Evolutionary conservation across 1,139 yeast species (phyloP), one percentile per base, ranked within the genome.

Genomic region (Yamadazyma atmosphaerica): DNA sequence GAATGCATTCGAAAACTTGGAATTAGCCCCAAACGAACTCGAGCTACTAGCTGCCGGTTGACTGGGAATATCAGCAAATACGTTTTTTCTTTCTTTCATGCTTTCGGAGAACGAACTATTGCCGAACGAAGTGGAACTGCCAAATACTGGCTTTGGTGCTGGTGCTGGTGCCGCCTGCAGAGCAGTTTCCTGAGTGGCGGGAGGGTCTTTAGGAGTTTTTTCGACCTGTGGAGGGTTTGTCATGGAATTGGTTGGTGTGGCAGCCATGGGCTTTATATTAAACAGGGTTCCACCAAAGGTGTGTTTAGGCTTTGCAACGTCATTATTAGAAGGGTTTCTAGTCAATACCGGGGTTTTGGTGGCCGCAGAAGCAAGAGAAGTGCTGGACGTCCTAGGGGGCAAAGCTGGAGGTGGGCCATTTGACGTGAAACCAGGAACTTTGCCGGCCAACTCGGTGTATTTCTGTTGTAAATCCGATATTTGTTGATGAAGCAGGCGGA

Each of bases 1-100:
- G 52, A 81, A 79, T 1, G 84, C 84, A 50, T 77, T 74, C 2
- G 79, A 77, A 49, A 81, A 78, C 24, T 72, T 68, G 22, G 86
- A 72, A 11, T 77, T 77, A 27, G 83, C 65, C 0, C 89, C 88
- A 61, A 83, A 83, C 2, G 62, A 38, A 10, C 69, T 56, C 17
- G 44, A 34, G 3, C 37, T 13, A 4, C 16, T 12, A 19, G 31
- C 10, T 34, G 36, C 31, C 2, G 39, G 18, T 23, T 34, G 32
- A 6, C 37, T 37, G 22, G 34, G 49, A 30, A 21, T 47, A 22
- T 21, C 49, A 17, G 61, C 74, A 52, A 74, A 74, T 0, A 69
- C 72, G 44, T 61, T 69, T 39, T 63, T 64, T 31, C 49, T 56
- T 22, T 45, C 52, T 37, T 58, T 60, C 39, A 56, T 35, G 17